A percentile compares a stretch with the other conserved stretches of the same genome.
Conservation (phyloP, 2,329 filamentous ascomycete species). For the Apiospora arundinis region DNA sequence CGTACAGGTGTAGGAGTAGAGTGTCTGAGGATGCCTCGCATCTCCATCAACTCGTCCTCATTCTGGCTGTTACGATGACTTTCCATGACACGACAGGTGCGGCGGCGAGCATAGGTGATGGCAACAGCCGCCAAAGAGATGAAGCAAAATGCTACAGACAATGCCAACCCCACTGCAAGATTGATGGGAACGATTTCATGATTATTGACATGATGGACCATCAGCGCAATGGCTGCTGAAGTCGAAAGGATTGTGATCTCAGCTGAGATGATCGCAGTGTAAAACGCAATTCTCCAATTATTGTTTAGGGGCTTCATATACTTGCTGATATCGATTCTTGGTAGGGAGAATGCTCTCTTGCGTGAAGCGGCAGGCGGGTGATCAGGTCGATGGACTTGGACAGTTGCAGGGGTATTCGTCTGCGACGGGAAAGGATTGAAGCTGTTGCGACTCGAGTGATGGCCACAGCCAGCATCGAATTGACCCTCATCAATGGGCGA, state of each 20-base stretch:
- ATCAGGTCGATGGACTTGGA: neutral
- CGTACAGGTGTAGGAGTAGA: neutral
- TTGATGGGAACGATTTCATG: neutral
- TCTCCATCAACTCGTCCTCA: neutral
- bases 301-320: neutral
- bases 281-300: neutral
- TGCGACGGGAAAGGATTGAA: conserved; percentile 14
- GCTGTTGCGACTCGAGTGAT: neutral
- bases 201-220: neutral
- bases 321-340: neutral
- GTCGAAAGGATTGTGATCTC: neutral
- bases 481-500: conserved; percentile 13
- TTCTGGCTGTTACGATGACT: neutral
- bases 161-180: neutral
- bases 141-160: neutral
- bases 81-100: neutral
- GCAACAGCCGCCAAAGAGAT: neutral
- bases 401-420: neutral
- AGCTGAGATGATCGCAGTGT: neutral
- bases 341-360: neutral
- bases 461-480: neutral
- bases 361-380: neutral
- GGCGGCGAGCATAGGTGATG: neutral
- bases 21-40: neutral
- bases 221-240: neutral